These are phyloP conservation scores for Gnomoniopsis smithogilvyi DNA, from an alignment of 2,329 filamentous ascomycete species.

Conservation along the genomic window DNA sequence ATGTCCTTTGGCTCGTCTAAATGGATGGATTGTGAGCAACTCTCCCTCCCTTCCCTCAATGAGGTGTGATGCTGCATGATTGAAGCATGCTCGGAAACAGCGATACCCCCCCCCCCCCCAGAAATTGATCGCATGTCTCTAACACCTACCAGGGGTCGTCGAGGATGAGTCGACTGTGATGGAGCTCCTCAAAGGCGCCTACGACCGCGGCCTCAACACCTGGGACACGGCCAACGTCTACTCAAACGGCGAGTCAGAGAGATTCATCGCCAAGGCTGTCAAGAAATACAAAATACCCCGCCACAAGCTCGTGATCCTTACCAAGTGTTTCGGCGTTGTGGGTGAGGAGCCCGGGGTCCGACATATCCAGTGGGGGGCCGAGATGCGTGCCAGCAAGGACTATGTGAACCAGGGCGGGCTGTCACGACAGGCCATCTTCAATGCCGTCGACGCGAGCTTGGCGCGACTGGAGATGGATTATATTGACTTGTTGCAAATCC, in stretches of 20 bases:
- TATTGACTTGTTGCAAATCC: constrained; percentile 57
- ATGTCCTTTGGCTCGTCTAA: constrained; percentile 58
- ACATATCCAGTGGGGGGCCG: constrained; percentile 36
- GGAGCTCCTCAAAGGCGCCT: constrained; percentile 44
- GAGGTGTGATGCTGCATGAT: no score
- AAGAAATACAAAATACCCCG: constrained; percentile 64
- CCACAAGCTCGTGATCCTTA: constrained; percentile 60
- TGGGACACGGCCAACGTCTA: constrained; percentile 54
- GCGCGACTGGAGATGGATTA: constrained; percentile 30
- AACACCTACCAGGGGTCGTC: constrained; percentile 34
- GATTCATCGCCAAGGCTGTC: constrained; percentile 64
- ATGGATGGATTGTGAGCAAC: constrained; percentile 40
- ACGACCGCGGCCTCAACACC: constrained; percentile 29
- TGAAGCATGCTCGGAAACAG: no score
- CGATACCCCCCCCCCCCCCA: no score
- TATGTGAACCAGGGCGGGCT: constrained; percentile 21
- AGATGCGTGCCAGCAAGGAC: background rate
- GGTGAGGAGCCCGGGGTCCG: constrained; percentile 30
- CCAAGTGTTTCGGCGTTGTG: constrained; percentile 44
- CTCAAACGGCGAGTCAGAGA: constrained; percentile 63
- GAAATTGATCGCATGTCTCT: no score
- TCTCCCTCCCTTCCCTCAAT: no score
- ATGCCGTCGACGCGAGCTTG: constrained; percentile 33
- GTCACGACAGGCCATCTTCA: constrained; percentile 35
- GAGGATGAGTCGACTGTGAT: constrained; percentile 45